phyloP scores from a whole-genome alignment of 331 rosid genomes.

The Malus hybrid region DNA sequence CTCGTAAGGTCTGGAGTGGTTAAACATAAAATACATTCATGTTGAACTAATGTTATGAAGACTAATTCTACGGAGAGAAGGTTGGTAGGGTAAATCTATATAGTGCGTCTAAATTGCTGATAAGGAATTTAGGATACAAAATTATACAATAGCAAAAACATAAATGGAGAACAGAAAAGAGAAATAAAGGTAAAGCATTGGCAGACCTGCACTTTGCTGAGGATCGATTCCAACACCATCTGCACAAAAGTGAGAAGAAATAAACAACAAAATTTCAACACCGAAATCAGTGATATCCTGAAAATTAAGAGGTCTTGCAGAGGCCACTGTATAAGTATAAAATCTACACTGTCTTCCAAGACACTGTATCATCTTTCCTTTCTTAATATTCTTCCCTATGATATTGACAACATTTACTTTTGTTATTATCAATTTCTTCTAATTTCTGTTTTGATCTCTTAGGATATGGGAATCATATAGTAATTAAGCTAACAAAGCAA shows the following conservation, averaged over 20 bases:
- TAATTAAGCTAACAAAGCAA: not conserved
- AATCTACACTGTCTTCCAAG: not conserved
- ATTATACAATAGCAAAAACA: not conserved
- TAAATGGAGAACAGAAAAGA: not conserved
- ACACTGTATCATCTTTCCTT: no score
- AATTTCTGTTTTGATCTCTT: not conserved
- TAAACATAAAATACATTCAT: no score
- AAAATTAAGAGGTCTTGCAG: not conserved
- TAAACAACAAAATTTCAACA: not conserved
- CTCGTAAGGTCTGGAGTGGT: no score
- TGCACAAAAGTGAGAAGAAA: slow-evolving; percentile 21
- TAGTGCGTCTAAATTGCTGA: not conserved
- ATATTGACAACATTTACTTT: not conserved
- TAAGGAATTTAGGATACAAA: not conserved
- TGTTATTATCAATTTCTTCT: not conserved
- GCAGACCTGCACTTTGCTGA: slow-evolving; percentile 93
- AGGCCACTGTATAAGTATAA: not conserved
- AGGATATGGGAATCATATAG: no score
- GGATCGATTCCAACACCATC: slow-evolving; percentile 97
- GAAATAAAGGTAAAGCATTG: not conserved
- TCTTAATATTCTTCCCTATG: not conserved
- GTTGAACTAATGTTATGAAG: not conserved
- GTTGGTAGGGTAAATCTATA: not conserved
- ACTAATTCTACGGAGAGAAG: not conserved
- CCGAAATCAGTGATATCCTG: not conserved